Evolutionary conservation across 2,329 filamentous ascomycete species (phyloP).

Genomic region (Pseudohalonectria lignicola): DNA sequence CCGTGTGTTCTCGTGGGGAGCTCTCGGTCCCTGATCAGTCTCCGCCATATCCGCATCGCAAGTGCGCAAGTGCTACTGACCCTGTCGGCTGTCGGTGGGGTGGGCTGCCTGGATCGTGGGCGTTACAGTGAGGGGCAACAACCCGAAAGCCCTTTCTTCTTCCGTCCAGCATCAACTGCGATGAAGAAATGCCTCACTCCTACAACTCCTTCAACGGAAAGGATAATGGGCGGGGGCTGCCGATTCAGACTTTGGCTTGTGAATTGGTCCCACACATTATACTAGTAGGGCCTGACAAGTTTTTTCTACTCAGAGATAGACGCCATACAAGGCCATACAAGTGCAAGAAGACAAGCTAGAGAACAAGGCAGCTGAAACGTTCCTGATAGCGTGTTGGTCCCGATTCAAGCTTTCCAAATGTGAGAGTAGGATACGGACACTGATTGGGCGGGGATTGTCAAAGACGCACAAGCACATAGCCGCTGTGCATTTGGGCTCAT

Average conservation of each 20-base stretch:
- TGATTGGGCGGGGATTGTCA: background rate
- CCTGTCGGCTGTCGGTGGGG: background rate
- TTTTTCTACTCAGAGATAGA: too few relatives aligned
- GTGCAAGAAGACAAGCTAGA: too few relatives aligned
- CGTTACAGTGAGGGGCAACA: background rate
- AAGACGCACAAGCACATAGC: constrained; percentile 4
- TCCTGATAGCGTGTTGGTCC: too few relatives aligned
- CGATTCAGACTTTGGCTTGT: too few relatives aligned
- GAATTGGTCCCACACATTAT: too few relatives aligned
- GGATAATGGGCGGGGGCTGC: too few relatives aligned
- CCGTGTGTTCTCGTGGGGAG: background rate
- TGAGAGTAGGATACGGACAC: background rate
- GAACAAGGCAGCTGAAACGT: background rate
- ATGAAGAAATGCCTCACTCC: background rate
- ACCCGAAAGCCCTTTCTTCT: too few relatives aligned
- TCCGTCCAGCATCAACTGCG: too few relatives aligned
- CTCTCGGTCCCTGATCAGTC: background rate
- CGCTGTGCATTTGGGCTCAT: constrained; percentile 5
- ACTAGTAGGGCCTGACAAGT: too few relatives aligned
- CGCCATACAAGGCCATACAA: too few relatives aligned
- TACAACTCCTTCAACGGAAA: background rate
- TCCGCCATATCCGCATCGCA: background rate
- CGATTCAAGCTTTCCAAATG: background rate
- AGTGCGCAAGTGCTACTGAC: background rate
- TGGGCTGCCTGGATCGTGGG: background rate